Base-by-base conservation (phyloP, 1,284 basidiomycete genomes). In the Papiliotrema nemorosa region DNA sequence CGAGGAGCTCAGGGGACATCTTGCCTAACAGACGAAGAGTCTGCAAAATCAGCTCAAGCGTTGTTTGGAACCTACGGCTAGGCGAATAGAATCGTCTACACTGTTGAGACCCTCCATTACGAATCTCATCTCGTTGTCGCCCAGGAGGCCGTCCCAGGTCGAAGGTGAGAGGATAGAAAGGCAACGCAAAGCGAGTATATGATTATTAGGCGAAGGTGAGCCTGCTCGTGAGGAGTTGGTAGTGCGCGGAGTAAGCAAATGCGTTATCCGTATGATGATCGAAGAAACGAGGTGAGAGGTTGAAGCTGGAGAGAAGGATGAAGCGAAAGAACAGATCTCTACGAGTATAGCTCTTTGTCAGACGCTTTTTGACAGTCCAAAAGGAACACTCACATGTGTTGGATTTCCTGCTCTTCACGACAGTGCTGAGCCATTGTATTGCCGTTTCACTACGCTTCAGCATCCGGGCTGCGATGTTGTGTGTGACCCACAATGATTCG, bases 71-170 rank as follows among this genome's bases (percentile, higher is more conserved):
- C 69, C 43, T 49, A 73, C 72, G 37, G 53, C 47, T 29, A 59
- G 50, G 18, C 73, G 62, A 6, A 71, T 55, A 3, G 55, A 64
- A 24, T 53, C 44, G 44, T 75, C 73, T 0, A 26, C 18, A 44
- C 62, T 62, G 33, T 72, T 59, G 3, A 73, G 50, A 2, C 70
- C 73, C 22, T 62, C 54, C 67, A 73, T 70, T 20, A 75, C 52
- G 6, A 56, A 47, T 0, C 47, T 49, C 72, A 75, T 72, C 39
- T 65, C 63, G 2, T 16, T 46, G 31, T 72, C 64, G 2, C 54
- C 62, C 12, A 75, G 47, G 1, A 51, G 52, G 0, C 53, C 53
- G 40, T 65, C 67, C 68, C 66, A 70, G 5, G 50, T 22, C 2
- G 39, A 39, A 1, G 42, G 33, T 2, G 64, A 64, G 0, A 75